Base-by-base conservation (phyloP, 345 rosid species). In the Corymbia maculata region DNA sequence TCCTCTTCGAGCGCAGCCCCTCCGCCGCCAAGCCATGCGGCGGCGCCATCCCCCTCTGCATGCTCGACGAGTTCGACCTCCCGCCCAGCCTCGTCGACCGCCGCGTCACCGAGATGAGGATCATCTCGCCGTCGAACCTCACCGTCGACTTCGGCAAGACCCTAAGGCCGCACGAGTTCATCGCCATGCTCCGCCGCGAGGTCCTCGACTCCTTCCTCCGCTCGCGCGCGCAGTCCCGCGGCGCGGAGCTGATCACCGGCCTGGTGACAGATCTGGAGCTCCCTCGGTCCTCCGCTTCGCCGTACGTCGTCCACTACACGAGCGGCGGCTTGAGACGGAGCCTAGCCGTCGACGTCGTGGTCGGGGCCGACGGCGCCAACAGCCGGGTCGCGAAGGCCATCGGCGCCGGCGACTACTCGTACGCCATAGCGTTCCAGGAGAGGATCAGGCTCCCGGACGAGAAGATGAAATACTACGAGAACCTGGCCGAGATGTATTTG, bases 291-390 rank as follows among this genome's bases (percentile, higher is more conserved):
- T 13, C 89, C 4, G 49, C 47, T 51, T 88, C 92, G 0, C 95
- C 97, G 13, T 95, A 95, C 93, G 28, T 92, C 68, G 88, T 95
- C 90, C 94, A 94, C 92, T 92, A 95, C 91, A 89, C 89, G 13
- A 22, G 88, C 85, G 79, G 91, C 89, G 90, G 90, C 88, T 24
- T 89, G 21, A 91, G 87, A 26, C 86, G 85, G 50, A 85, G 90
- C 42, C 91, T 95, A 3, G 91, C 94, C 79, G 96, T 94, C 28
- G 97, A 95, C 61, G 90, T 90, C 45, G 89, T 95, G 14, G 75
- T 95, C 89, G 96, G 95, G 13, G 95, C 97, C 51, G 97, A 95
- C 86, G 95, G 95, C 44, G 97, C 96, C 57, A 94, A 94, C 90
- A 93, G 95, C 91, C 92, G 91, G 16, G 94, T 94, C 15, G 97